phyloP scores from a whole-genome alignment of 352 stramenopile genomes.

The Phytophthora sp. region DNA sequence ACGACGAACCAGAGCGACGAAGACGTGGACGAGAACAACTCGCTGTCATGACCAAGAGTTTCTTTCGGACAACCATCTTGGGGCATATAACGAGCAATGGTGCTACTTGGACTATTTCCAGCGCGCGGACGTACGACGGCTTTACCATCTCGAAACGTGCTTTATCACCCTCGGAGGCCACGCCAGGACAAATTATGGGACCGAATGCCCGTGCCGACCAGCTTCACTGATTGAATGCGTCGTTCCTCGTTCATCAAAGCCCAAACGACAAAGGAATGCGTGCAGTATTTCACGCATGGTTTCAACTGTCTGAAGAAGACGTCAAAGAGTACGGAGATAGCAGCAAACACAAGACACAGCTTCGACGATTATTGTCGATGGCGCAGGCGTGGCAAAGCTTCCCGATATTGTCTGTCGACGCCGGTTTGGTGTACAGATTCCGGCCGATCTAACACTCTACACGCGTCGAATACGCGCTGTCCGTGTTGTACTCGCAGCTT shows the following conservation, averaged over 20 bases:
- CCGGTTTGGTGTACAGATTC: conserved; percentile 57
- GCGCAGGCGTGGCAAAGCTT: conserved; percentile 43
- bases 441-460: conserved; percentile 43
- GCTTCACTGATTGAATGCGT: conserved; percentile 27
- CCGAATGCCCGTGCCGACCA: conserved; percentile 21
- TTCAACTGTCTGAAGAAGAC: conserved; percentile 14
- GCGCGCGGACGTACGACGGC: conserved; percentile 13
- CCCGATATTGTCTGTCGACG: conserved; percentile 54
- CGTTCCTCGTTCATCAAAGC: conserved; percentile 26
- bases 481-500: conserved; percentile 60
- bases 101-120: conserved; percentile 40
- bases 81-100: conserved; percentile 41
- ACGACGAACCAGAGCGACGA: conserved; percentile 6
- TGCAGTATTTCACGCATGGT: conserved; percentile 34
- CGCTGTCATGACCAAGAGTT: conserved; percentile 35
- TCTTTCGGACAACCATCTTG: conserved; percentile 16
- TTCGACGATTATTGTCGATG: conserved; percentile 34
- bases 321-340: conserved; percentile 6
- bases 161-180: conserved; percentile 11
- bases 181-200: conserved; percentile 5
- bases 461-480: conserved; percentile 53
- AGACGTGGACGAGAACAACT: conserved; percentile 22
- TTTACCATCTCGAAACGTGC: conserved; percentile 33
- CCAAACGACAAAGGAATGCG: conserved; percentile 19
- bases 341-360: conserved; percentile 17